Conservation (phyloP, 169 alveolate genomes). For the Plasmodium gonderi region DNA sequence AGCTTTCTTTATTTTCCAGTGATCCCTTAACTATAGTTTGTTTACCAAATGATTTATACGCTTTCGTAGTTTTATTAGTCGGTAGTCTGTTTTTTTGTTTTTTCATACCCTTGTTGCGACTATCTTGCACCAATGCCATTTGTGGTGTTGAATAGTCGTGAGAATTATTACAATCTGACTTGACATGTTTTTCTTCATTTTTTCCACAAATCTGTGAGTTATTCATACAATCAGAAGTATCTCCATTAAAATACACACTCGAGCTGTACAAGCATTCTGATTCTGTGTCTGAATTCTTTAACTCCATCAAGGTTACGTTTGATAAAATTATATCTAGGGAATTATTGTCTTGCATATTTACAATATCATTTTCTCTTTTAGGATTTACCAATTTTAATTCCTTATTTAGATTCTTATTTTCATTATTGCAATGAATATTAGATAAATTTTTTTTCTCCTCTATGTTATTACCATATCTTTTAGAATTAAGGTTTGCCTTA, state of each 20-base stretch:
- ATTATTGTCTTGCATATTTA: neutral
- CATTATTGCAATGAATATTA: neutral
- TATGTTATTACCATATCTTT: neutral
- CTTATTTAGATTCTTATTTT: neutral
- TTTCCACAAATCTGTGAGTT: neutral
- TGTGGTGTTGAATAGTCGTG: neutral
- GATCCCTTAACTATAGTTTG: neutral
- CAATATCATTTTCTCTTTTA: slow-evolving; percentile 2
- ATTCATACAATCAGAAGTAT: neutral
- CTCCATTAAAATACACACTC: neutral
- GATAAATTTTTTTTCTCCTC: neutral
- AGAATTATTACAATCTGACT: neutral
- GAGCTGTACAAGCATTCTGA: neutral
- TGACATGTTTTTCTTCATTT: neutral
- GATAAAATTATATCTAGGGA: slow-evolving; percentile 17
- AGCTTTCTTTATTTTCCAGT: neutral
- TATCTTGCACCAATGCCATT: neutral
- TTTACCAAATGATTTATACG: neutral
- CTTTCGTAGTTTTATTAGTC: neutral
- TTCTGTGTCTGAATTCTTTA: slow-evolving; percentile 2
- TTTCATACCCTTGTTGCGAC: neutral
- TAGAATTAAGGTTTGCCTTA: neutral
- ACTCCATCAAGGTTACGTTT: slow-evolving; percentile 12
- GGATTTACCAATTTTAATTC: slow-evolving; percentile 13
- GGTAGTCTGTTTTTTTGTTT: neutral